Evolutionary conservation across 2,329 filamentous ascomycete species (phyloP).

Genomic region (Emydomyces testavorans): DNA sequence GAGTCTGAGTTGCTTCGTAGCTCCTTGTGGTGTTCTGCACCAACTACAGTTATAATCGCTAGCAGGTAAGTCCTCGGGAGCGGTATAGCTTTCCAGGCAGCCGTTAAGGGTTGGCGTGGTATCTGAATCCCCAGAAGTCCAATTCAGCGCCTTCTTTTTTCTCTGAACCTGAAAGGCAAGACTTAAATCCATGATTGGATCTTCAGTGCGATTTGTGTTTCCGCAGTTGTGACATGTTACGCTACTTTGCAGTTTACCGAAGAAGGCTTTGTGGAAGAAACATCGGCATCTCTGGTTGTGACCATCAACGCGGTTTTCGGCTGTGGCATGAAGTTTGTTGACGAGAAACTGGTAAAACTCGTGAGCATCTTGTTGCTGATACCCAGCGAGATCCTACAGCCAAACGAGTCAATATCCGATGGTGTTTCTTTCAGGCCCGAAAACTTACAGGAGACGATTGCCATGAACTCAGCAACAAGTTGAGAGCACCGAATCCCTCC

Average conservation of each 20-base stretch:
- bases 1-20: slow-evolving; percentile 72
- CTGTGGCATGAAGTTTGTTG: slow-evolving; percentile 70
- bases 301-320: slow-evolving; percentile 60
- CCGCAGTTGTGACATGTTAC: slow-evolving; percentile 83
- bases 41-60: slow-evolving; percentile 79
- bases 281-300: slow-evolving; percentile 55
- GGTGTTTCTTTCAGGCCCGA: slow-evolving; percentile 19
- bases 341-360: slow-evolving; percentile 95
- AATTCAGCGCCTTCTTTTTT: slow-evolving; percentile 38
- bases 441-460: slow-evolving; percentile 35
- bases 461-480: slow-evolving; percentile 82
- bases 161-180: slow-evolving; percentile 75
- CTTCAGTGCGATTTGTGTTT: slow-evolving; percentile 68
- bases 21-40: slow-evolving; percentile 63
- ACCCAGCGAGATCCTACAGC: slow-evolving; percentile 61
- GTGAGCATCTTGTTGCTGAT: slow-evolving; percentile 91
- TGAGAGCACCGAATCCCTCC: slow-evolving; percentile 80
- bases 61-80: slow-evolving; percentile 58
- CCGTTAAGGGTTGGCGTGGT: slow-evolving; percentile 50
- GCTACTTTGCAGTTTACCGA: slow-evolving; percentile 78
- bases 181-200: slow-evolving; percentile 84
- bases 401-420: slow-evolving; percentile 39
- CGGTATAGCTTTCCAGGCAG: slow-evolving; percentile 80
- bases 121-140: slow-evolving; percentile 28
- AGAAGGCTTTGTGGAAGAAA: slow-evolving; percentile 89